Evolutionary conservation across 495 filamentous ascomycete genomes (phyloP).

Genomic region (Neurospora sp.): DNA sequence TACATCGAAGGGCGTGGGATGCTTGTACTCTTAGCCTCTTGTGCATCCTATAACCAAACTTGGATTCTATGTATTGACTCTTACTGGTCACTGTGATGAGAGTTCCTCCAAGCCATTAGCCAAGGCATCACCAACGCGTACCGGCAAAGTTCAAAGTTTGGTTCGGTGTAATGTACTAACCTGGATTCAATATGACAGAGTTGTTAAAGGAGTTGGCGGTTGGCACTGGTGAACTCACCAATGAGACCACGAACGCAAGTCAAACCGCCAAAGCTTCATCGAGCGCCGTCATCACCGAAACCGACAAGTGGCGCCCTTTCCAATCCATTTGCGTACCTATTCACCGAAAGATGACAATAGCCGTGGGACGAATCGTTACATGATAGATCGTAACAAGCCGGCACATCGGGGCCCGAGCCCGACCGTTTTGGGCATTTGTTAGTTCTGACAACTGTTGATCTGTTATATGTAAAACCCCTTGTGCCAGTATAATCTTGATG

Average conservation of each 20-base stretch:
- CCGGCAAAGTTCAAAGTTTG: not conserved
- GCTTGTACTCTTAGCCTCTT: not conserved
- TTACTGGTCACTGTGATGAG: not conserved
- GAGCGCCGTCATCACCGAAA: not conserved
- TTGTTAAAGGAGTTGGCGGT: too few relatives aligned
- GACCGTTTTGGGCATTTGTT: too few relatives aligned
- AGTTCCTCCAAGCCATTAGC: not conserved
- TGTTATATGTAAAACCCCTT: too few relatives aligned
- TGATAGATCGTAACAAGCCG: too few relatives aligned
- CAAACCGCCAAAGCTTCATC: too few relatives aligned
- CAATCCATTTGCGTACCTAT: not conserved
- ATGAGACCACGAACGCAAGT: too few relatives aligned
- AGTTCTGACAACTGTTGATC: too few relatives aligned
- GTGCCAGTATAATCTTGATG: too few relatives aligned
- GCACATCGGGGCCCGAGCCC: too few relatives aligned
- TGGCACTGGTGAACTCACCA: too few relatives aligned
- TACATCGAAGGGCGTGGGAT: not conserved
- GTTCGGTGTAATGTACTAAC: not conserved
- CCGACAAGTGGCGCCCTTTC: not conserved
- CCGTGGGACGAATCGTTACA: too few relatives aligned
- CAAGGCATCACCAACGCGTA: not conserved
- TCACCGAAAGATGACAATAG: not conserved
- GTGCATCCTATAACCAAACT: not conserved
- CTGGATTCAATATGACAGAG: not conserved
- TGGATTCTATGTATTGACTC: too few relatives aligned